phyloP scores from a whole-genome alignment of 139 green algal species.

The Chlamydomonas eustigma region DNA sequence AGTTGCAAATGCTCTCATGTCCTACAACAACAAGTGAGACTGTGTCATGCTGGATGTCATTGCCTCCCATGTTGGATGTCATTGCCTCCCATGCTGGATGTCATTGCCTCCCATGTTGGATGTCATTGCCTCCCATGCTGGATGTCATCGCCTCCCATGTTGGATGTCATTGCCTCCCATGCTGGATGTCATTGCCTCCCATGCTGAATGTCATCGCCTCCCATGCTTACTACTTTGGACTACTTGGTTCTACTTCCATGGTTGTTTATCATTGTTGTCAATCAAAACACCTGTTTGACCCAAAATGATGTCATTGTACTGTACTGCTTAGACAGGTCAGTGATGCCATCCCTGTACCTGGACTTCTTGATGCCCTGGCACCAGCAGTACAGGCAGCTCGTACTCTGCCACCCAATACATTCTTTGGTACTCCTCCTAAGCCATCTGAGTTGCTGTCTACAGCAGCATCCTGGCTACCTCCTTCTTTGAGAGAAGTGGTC shows the following conservation, averaged over 20 bases:
- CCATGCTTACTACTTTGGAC: too few relatives aligned
- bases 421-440: not conserved
- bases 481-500: not conserved
- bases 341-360: slow-evolving; percentile 63
- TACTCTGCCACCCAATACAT: not conserved
- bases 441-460: slow-evolving; percentile 17
- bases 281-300: not conserved
- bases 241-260: too few relatives aligned
- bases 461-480: slow-evolving; percentile 25
- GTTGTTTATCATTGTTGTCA: too few relatives aligned
- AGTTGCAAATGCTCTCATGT: slow-evolving; percentile 52
- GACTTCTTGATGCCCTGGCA: slow-evolving; percentile 42
- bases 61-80: not conserved
- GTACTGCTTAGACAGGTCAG: slow-evolving; percentile 44
- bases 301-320: not conserved
- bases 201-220: too few relatives aligned
- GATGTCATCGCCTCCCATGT: too few relatives aligned
- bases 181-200: too few relatives aligned
- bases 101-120: too few relatives aligned
- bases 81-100: too few relatives aligned
- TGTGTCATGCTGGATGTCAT: not conserved
- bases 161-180: too few relatives aligned
- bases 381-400: slow-evolving; percentile 27
- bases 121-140: too few relatives aligned
- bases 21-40: slow-evolving; percentile 67